Conservation (phyloP, 2,329 filamentous ascomycete species). For the Torrubiellomyces zombiae region DNA sequence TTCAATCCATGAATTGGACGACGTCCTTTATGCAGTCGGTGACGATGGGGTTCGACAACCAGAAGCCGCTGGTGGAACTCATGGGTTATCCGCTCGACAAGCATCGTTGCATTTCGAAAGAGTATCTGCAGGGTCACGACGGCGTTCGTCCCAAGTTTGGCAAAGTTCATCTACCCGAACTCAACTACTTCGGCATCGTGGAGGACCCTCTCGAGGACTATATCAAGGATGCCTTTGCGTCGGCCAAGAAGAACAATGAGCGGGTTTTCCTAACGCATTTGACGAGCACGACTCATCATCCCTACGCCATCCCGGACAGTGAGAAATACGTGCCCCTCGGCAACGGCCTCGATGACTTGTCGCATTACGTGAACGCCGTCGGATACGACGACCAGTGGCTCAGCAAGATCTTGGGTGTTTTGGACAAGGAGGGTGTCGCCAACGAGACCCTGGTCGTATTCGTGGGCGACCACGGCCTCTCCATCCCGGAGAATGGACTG, state of each 20-base stretch:
- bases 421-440: conserved; percentile 15
- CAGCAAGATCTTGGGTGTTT: conserved; percentile 12
- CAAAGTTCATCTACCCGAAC: conserved; percentile 10
- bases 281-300: conserved; percentile 18
- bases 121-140: conserved; percentile 13
- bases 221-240: conserved; percentile 14
- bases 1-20: conserved; percentile 12
- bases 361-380: conserved; percentile 16
- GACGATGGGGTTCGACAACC: conserved; percentile 15
- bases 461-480: conserved; percentile 17
- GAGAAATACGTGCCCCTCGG: conserved; percentile 12
- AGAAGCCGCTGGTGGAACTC: conserved; percentile 10
- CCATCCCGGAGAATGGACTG: conserved; percentile 14
- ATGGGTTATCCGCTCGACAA: conserved; percentile 13
- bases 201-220: conserved; percentile 16
- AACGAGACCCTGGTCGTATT: conserved; percentile 17
- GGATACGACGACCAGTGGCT: conserved; percentile 18
- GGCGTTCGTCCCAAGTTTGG: conserved; percentile 12
- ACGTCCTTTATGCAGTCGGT: conserved; percentile 16
- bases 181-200: conserved; percentile 18
- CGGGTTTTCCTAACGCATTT: conserved; percentile 17
- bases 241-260: conserved; percentile 13
- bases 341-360: conserved; percentile 13
- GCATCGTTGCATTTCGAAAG: conserved; percentile 11
- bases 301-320: conserved; percentile 13